These are phyloP conservation scores for Quercus mongolica DNA, from an alignment of 306 rosid genomes.

Conservation along the genomic window DNA sequence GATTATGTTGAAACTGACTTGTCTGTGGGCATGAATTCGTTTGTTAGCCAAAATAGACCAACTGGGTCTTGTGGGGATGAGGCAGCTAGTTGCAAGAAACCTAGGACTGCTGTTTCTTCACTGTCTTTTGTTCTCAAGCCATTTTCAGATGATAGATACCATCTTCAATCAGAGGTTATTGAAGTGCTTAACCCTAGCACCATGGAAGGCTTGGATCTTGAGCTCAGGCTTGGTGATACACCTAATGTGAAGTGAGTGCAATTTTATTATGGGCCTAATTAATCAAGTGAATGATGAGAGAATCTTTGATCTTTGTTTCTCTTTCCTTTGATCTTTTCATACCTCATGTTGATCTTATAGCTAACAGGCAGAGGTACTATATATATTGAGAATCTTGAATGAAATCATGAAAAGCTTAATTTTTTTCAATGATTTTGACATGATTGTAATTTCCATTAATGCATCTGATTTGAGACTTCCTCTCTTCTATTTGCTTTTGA, in stretches of 20 bases:
- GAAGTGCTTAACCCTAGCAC: constrained; percentile 23
- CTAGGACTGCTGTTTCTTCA: constrained; percentile 35
- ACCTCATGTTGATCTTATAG: neutral
- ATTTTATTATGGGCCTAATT: neutral
- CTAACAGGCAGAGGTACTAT: neutral
- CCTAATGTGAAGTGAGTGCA: constrained; percentile 30
- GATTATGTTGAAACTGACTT: constrained; percentile 53
- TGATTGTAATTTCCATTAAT: neutral
- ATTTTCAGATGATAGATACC: constrained; percentile 26
- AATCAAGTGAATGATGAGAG: neutral
- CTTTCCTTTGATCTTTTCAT: neutral
- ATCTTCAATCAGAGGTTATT: constrained; percentile 24
- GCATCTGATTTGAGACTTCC: neutral
- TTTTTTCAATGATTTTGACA: neutral
- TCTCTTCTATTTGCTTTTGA: neutral
- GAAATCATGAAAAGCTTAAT: neutral
- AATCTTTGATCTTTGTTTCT: neutral
- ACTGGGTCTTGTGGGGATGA: constrained; percentile 25
- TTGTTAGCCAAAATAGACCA: constrained; percentile 31
- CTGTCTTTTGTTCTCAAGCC: constrained; percentile 31
- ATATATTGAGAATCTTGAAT: neutral
- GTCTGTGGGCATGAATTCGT: constrained; percentile 46
- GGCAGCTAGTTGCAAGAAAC: constrained; percentile 35
- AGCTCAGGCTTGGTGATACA: constrained; percentile 80
- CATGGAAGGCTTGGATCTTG: constrained; percentile 79